Evolutionary conservation across 2,329 filamentous ascomycete genomes (phyloP), one percentile per base, ranked within the genome.

Genomic region (Sporothrix globosa): DNA sequence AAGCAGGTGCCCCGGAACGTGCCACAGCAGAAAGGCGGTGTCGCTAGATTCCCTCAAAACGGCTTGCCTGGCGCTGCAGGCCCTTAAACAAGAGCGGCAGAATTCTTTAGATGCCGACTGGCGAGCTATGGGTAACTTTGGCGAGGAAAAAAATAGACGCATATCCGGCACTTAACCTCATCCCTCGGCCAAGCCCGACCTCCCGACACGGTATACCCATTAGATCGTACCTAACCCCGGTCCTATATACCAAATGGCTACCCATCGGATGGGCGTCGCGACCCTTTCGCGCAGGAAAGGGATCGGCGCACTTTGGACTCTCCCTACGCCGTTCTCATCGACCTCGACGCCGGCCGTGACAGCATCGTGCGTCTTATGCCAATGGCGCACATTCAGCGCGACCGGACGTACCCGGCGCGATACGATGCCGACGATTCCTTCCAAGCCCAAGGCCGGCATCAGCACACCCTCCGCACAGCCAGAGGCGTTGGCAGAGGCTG

Each of bases 311-410:
- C 41, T 61, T 7, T 71, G 61, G 67, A 48, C 50, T 11, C 60
- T 58, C 10, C 11, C 68, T 10, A 39, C 52, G n/a, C 10, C 54
- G n/a, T 24, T 65, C 21, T 21, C 52, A 21, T 67, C 44, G 34
- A 19, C 14, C 14, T 7, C 30, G 2, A 39, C 70, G 4, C 48
- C 53, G 13, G 34, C 34, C 10, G 65, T 54, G 11, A 19, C 73
- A 17, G 63, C 50, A 3, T 21, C 81, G 67, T 87, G 85, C 75
- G 76, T 84, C 17, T 72, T 82, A 67, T 88, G 86, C 78, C 84
- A 85, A 80, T 84, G 83, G 78, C 83, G 73, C 3, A 14, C 69
- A 6, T 70, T 75, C n/a, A 69, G 66, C 30, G 21, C 34, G 0
- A 67, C 68, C 4, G 41, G 71, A 1, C 53, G 39, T 11, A 41